Percentiles rank a stretch among this genome's conserved stretches.
These are phyloP conservation scores for Alliaria petiolata DNA, from an alignment of 345 rosid genomes.

Conservation along the genomic window DNA sequence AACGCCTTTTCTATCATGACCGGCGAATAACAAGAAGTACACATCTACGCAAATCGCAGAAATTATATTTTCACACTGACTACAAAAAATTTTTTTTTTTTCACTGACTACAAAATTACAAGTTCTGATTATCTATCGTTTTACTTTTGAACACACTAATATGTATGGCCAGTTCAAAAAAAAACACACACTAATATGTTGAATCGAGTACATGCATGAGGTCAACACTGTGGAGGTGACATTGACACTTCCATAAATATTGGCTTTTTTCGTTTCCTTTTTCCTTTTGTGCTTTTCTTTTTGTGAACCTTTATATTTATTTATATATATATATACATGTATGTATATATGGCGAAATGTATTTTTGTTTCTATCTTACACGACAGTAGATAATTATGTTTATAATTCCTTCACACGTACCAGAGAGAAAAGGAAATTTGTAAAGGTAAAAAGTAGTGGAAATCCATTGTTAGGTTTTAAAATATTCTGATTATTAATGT, in stretches of 20 bases:
- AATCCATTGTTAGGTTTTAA: background rate
- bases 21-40: background rate
- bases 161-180: too few species aligned
- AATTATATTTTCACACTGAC: background rate
- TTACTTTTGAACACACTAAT: background rate
- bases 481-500: background rate
- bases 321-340: too few species aligned
- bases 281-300: background rate
- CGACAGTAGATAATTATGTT: background rate
- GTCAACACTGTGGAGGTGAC: background rate
- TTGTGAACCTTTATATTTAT: background rate
- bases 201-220: background rate
- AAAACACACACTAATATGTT: too few species aligned
- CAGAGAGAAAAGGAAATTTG: background rate
- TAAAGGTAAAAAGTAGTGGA: background rate
- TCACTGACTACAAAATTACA: background rate
- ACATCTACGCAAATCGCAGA: background rate
- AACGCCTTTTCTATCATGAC: background rate
- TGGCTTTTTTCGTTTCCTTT: slow-evolving; percentile 2
- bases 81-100: too few species aligned
- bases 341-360: background rate
- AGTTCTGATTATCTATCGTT: background rate
- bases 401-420: background rate
- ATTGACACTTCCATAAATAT: slow-evolving; percentile 21
- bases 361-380: background rate